phyloP scores from a whole-genome alignment of 805 yeast species.

The Candida nemodendra region DNA sequence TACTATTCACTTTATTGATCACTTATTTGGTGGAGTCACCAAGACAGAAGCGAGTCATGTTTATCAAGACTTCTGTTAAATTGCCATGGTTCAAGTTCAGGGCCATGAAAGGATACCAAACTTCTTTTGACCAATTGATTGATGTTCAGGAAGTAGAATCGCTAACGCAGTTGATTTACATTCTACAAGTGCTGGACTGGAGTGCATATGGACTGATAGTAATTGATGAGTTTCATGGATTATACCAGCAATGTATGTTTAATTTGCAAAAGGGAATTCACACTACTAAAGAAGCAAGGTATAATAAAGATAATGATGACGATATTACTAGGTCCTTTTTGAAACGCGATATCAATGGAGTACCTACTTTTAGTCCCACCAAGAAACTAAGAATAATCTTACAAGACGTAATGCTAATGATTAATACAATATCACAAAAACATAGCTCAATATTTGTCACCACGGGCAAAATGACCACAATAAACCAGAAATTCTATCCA shows the following conservation, averaged over 20 bases:
- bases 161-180: slow-evolving; percentile 21
- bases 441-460: slow-evolving; percentile 23
- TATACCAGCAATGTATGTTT: slow-evolving; percentile 19
- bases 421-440: slow-evolving; percentile 15
- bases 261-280: slow-evolving; percentile 9
- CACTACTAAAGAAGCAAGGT: slow-evolving; percentile 2
- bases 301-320: slow-evolving; percentile 3
- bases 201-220: slow-evolving; percentile 22
- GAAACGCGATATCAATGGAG: slow-evolving; percentile 22
- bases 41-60: slow-evolving; percentile 11
- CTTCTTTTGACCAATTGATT: slow-evolving; percentile 7
- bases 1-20: slow-evolving; percentile 21
- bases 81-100: slow-evolving; percentile 30
- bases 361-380: slow-evolving; percentile 20
- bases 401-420: slow-evolving; percentile 19
- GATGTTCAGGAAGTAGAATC: slow-evolving; percentile 17
- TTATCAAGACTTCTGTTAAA: slow-evolving; percentile 13
- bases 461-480: slow-evolving; percentile 28
- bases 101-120: slow-evolving; percentile 4
- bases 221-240: slow-evolving; percentile 28
- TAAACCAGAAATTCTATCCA: slow-evolving; percentile 25
- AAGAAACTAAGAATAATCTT: slow-evolving; percentile 22
- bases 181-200: slow-evolving; percentile 20
- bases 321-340: slow-evolving; percentile 1
- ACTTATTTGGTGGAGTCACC: slow-evolving; percentile 5